Percentiles rank a stretch among this genome's conserved stretches.
Evolutionary conservation across 345 rosid species (phyloP).

Genomic region (Microcos paniculata): DNA sequence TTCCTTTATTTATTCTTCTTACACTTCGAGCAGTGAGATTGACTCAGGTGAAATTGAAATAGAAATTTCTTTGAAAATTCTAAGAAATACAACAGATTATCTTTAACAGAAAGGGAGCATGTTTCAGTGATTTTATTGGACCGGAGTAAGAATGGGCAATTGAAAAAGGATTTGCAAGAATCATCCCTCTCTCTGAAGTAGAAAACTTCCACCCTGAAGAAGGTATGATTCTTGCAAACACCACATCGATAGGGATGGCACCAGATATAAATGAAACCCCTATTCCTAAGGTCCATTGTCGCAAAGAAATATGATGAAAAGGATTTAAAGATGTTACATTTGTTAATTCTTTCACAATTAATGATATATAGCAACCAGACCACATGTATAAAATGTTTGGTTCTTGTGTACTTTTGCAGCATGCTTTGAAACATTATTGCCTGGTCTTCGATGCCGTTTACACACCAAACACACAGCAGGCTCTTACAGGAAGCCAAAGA

Average conservation of each 20-base stretch:
- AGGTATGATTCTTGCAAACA: constrained; percentile 52
- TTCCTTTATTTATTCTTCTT: no score
- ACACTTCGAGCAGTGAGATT: no score
- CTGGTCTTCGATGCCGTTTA: constrained; percentile 46
- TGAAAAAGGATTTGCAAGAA: no score
- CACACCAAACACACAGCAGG: constrained; percentile 46
- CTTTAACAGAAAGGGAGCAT: constrained; percentile 31
- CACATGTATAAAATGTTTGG: not conserved
- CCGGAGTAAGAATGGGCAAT: no score
- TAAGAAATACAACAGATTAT: no score
- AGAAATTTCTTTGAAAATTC: no score
- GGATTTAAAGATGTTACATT: not conserved
- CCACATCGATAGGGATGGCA: constrained; percentile 46
- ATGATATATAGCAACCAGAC: not conserved
- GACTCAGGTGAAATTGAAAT: no score
- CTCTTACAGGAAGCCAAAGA: constrained; percentile 40
- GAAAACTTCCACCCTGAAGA: constrained; percentile 46
- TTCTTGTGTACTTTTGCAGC: constrained; percentile 15
- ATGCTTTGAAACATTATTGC: constrained; percentile 40
- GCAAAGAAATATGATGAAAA: not conserved
- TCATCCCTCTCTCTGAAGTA: constrained; percentile 31
- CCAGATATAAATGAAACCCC: constrained; percentile 42
- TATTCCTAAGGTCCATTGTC: constrained; percentile 27
- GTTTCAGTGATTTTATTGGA: no score
- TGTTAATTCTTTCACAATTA: not conserved